Conservation (phyloP, 2,329 filamentous ascomycete species). For the Pseudocercospora fuligena region DNA sequence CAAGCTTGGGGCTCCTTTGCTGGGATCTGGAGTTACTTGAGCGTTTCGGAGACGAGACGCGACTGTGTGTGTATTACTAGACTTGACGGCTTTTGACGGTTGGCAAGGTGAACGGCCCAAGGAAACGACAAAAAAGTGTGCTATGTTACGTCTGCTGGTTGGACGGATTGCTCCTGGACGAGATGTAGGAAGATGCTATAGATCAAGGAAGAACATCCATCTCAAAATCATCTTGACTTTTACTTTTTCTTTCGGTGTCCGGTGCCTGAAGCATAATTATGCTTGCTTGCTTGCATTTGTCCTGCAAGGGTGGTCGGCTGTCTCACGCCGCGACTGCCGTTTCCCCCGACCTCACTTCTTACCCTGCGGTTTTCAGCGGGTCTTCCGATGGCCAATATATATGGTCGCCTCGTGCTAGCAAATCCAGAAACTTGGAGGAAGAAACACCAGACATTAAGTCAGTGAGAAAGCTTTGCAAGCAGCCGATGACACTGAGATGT, state of each 20-base stretch:
- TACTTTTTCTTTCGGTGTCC: conserved; percentile 2
- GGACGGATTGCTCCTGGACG: conserved; percentile 4
- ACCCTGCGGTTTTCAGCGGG: no score
- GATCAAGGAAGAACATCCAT: not conserved
- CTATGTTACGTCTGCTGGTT: conserved; percentile 10
- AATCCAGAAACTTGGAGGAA: no score
- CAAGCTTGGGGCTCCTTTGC: conserved; percentile 2
- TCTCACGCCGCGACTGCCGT: not conserved
- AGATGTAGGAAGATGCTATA: not conserved
- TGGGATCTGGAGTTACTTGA: conserved; percentile 3
- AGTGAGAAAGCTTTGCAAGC: no score
- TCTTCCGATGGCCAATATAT: no score
- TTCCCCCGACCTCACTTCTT: no score
- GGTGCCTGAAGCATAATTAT: not conserved
- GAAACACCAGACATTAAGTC: no score
- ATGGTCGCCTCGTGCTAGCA: no score
- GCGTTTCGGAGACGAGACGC: conserved; percentile 3
- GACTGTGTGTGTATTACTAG: conserved; percentile 5
- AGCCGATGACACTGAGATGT: no score
- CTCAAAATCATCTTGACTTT: not conserved
- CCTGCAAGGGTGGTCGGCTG: not conserved
- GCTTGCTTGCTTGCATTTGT: not conserved
- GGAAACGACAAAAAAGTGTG: conserved; percentile 1
- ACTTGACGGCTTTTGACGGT: not conserved
- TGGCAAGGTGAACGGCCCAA: not conserved